A percentile compares a stretch with the other conserved stretches of the same genome.
phyloP scores from a whole-genome alignment of 164 flowering plant species.

The Nelumbo lutea region DNA sequence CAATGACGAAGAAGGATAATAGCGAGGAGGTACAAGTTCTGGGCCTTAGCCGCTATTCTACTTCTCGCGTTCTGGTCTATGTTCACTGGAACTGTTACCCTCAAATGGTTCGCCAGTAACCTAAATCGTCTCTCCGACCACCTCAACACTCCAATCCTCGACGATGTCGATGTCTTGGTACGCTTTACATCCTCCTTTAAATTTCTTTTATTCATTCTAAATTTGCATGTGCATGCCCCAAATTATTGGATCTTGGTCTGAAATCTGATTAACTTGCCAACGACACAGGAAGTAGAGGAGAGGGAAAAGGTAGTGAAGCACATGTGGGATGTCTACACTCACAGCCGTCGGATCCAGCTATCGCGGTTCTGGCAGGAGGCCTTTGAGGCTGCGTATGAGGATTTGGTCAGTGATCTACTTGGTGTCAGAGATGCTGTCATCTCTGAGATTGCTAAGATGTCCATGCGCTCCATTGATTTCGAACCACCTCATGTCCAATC shows the following conservation, averaged over 20 bases:
- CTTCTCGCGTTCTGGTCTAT: slow-evolving; percentile 96
- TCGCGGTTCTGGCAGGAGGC: slow-evolving; percentile 94
- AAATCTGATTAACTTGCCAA: slow-evolving; percentile 1
- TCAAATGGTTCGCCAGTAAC: slow-evolving; percentile 88
- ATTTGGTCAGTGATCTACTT: slow-evolving; percentile 66
- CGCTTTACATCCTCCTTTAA: slow-evolving; percentile 1
- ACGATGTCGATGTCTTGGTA: slow-evolving; percentile 91
- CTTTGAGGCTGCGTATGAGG: slow-evolving; percentile 91
- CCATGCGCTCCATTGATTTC: slow-evolving; percentile 51
- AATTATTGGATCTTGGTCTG: slow-evolving; percentile 3
- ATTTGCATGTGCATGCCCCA: background rate
- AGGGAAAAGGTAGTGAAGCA: slow-evolving; percentile 95
- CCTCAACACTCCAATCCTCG: slow-evolving; percentile 46
- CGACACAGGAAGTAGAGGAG: slow-evolving; percentile 89
- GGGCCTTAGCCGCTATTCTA: slow-evolving; percentile 82
- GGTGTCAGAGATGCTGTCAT: slow-evolving; percentile 68
- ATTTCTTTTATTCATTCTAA: background rate
- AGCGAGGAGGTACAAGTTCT: slow-evolving; percentile 82
- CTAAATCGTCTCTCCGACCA: slow-evolving; percentile 61
- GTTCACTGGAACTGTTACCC: slow-evolving; percentile 91
- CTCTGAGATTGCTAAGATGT: slow-evolving; percentile 97
- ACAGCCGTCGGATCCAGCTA: slow-evolving; percentile 60
- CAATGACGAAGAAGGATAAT: slow-evolving; percentile 42
- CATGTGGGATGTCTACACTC: slow-evolving; percentile 98
- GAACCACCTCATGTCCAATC: slow-evolving; percentile 58